Evolutionary conservation across 164 flowering plant genomes (phyloP), one percentile per base, ranked within the genome.

Genomic region (Tinospora cordifolia): DNA sequence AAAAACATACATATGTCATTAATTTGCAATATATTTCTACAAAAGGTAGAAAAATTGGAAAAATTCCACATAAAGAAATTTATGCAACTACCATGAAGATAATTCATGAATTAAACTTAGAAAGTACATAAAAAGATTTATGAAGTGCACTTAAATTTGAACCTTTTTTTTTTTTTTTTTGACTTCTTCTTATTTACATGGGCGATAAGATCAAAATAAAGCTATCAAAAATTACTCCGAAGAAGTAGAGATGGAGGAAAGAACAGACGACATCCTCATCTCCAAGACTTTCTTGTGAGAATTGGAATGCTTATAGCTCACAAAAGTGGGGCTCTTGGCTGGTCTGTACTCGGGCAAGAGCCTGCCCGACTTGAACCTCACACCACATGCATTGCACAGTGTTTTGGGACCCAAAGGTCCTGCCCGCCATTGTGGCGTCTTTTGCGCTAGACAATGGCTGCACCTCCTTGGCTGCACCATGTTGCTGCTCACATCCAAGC

Each of bases 321-420:
- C 86, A 82, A 88, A 88, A 65, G 90, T 86, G 21, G 92, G 92
- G 66, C 92, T 88, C 67, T 85, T 85, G 13, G 88, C 90, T 10
- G 92, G 92, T 71, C 92, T 77, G 71, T 88, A 88, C 78, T 88
- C 90, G n/a, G 92, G 92, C 76, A 85, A 62, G 76, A 88, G 67
- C 83, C 88, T 81, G 30, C 90, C 90, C 17, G 88, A 85, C 80
- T 85, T 86, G 76, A 79, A 86, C 79, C 92, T 80, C 63, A 88
- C 92, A 49, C 92, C 92, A 82, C 92, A 88, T 62, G 92, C 92
- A 77, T 88, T 88, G 66, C 92, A 88, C 2, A 88, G 81, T 3
- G 92, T 88, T 47, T 85, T 88, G 39, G 90, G 90, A 2, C 90
- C 92, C 76, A 79, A 67, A 36, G 90, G 90, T 12, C 92, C 92